Conservation (phyloP, 345 rosid genomes). For the Gossypium bickii region DNA sequence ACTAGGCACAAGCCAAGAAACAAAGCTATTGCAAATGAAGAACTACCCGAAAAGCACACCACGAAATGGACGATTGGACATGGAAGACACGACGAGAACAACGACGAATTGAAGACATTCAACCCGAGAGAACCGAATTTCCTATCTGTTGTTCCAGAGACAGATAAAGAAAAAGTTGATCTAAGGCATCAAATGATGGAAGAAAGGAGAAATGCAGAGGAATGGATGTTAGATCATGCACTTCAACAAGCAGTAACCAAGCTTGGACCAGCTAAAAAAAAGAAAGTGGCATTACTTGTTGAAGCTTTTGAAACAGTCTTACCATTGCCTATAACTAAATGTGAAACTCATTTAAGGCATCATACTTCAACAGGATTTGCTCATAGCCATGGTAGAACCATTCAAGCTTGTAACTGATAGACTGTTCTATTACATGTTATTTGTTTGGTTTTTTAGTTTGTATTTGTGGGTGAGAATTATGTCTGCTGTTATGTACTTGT, state of each 20-base stretch:
- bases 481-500: not conserved
- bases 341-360: slow-evolving; percentile 31
- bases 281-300: slow-evolving; percentile 84
- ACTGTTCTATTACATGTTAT: not conserved
- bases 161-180: slow-evolving; percentile 66
- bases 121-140: slow-evolving; percentile 83
- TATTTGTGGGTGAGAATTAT: not conserved
- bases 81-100: slow-evolving; percentile 30
- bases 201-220: slow-evolving; percentile 73
- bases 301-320: slow-evolving; percentile 85
- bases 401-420: slow-evolving; percentile 69
- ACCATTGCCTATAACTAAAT: slow-evolving; percentile 39
- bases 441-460: not conserved
- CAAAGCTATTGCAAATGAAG: slow-evolving; percentile 30
- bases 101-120: slow-evolving; percentile 39
- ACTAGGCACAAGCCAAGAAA: slow-evolving; percentile 3
- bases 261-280: slow-evolving; percentile 73
- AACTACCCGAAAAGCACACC: slow-evolving; percentile 17
- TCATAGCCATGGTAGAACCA: slow-evolving; percentile 43
- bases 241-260: slow-evolving; percentile 69
- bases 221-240: slow-evolving; percentile 93
- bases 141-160: slow-evolving; percentile 51
- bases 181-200: slow-evolving; percentile 69
- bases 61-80: slow-evolving; percentile 39
- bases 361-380: slow-evolving; percentile 38